Percentiles rank a stretch among this genome's conserved stretches.
Conservation (phyloP, 2,329 filamentous ascomycete genomes). For the Paraconiothyrium brasiliense region DNA sequence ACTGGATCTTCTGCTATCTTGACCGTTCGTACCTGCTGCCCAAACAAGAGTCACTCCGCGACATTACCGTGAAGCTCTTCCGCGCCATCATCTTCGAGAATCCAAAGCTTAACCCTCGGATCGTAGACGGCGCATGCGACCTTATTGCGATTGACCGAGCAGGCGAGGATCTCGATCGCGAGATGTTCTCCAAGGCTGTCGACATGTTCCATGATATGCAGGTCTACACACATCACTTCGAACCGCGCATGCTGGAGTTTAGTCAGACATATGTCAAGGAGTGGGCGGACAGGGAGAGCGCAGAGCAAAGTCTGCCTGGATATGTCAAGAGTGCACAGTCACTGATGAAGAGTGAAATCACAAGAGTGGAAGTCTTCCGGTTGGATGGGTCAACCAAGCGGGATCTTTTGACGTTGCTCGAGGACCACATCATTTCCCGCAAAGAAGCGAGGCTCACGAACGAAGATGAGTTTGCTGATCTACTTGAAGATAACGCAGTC, state of each 20-base stretch:
- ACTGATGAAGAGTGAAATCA: conserved; percentile 76
- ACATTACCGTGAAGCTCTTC: conserved; percentile 82
- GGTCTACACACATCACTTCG: conserved; percentile 82
- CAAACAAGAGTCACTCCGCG: conserved; percentile 79
- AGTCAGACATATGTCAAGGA: conserved; percentile 74
- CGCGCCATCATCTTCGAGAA: conserved; percentile 68
- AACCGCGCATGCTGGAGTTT: conserved; percentile 74
- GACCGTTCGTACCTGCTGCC: conserved; percentile 88
- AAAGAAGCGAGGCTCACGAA: conserved; percentile 69
- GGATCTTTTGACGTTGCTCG: conserved; percentile 76
- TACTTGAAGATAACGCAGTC: conserved; percentile 76
- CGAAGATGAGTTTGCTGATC: conserved; percentile 71
- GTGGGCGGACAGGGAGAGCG: conserved; percentile 74
- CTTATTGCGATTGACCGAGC: conserved; percentile 77
- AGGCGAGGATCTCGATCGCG: conserved; percentile 65
- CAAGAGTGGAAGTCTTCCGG: conserved; percentile 80
- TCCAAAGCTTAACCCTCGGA: conserved; percentile 60
- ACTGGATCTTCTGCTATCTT: conserved; percentile 92
- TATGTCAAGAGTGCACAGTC: conserved; percentile 77
- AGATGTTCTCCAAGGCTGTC: conserved; percentile 75
- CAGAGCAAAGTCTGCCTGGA: conserved; percentile 69
- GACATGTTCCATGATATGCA: conserved; percentile 86
- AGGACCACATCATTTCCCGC: conserved; percentile 74
- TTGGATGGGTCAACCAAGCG: conserved; percentile 85
- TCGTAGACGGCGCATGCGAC: conserved; percentile 77